phyloP scores from a whole-genome alignment of 345 rosid species.

The Pelargonium nanum region DNA sequence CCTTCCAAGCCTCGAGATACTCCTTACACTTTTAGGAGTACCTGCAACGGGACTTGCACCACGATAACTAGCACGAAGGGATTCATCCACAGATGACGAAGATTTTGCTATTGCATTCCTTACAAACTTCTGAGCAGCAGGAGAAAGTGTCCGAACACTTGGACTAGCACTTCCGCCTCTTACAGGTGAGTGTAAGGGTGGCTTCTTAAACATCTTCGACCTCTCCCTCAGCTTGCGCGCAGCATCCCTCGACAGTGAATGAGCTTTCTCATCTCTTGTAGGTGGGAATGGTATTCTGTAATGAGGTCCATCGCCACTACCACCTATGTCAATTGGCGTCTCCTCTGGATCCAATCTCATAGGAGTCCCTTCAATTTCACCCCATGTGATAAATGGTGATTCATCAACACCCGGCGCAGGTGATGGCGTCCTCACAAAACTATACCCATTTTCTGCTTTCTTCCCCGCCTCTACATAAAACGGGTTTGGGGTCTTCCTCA shows the following conservation, averaged over 20 bases:
- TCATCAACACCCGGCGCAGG: slow-evolving; percentile 90
- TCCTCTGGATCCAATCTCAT: slow-evolving; percentile 81
- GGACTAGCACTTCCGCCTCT: slow-evolving; percentile 98
- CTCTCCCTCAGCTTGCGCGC: slow-evolving; percentile 70
- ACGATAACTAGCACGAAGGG: slow-evolving; percentile 87
- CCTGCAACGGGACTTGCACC: slow-evolving; percentile 61
- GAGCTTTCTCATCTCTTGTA: slow-evolving; percentile 72
- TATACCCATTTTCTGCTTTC: slow-evolving; percentile 77
- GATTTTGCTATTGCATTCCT: slow-evolving; percentile 76
- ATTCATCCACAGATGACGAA: slow-evolving; percentile 79
- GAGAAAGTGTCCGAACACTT: slow-evolving; percentile 59
- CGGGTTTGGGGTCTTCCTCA: slow-evolving; percentile 71
- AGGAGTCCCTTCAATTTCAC: slow-evolving; percentile 97
- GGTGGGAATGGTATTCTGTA: slow-evolving; percentile 75
- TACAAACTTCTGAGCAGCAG: slow-evolving; percentile 94
- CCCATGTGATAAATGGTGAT: slow-evolving; percentile 95
- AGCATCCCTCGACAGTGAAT: slow-evolving; percentile 81
- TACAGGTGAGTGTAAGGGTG: slow-evolving; percentile 79
- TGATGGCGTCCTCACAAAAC: slow-evolving; percentile 84
- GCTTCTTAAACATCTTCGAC: slow-evolving; percentile 77
- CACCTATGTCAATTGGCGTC: slow-evolving; percentile 85
- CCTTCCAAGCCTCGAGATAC: slow-evolving; percentile 69
- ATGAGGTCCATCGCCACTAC: slow-evolving; percentile 70
- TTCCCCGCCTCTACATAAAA: slow-evolving; percentile 71
- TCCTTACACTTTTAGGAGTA: slow-evolving; percentile 71